Conservation (phyloP, 148 eudicot genomes). For the Beta vulgaris region DNA sequence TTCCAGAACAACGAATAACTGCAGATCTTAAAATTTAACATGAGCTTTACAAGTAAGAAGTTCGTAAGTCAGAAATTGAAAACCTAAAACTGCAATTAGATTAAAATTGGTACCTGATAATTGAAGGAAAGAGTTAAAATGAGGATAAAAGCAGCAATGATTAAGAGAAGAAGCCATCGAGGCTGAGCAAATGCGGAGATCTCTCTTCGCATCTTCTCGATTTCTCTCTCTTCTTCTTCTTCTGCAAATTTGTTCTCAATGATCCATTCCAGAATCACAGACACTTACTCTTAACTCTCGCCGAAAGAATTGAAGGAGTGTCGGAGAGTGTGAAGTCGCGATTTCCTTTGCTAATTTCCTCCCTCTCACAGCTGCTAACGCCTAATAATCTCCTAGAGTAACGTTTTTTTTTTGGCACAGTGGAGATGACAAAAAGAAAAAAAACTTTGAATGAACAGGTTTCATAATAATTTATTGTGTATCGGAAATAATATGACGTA, state of each 20-base stretch:
- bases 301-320: neutral
- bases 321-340: too few species aligned
- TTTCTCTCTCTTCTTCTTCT: neutral
- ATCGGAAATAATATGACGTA: too few species aligned
- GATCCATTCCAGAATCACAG: neutral
- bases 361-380: too few species aligned
- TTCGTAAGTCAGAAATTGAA: neutral
- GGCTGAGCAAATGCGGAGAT: conserved; percentile 51
- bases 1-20: neutral
- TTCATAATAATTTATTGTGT: too few species aligned
- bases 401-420: too few species aligned
- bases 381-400: too few species aligned
- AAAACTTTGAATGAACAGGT: too few species aligned
- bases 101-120: conserved; percentile 32
- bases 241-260: neutral
- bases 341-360: too few species aligned
- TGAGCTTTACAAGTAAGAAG: neutral
- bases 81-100: neutral
- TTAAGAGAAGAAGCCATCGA: conserved; percentile 40
- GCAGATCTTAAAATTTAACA: neutral
- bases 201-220: conserved; percentile 50
- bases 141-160: conserved; percentile 42
- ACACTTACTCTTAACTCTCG: neutral
- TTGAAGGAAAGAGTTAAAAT: conserved; percentile 42
- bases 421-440: too few species aligned